Percentiles rank a stretch among this genome's conserved stretches.
Evolutionary conservation across 768 basidiomycete species (phyloP).

Genomic region (Psilocybe subaeruginosa): DNA sequence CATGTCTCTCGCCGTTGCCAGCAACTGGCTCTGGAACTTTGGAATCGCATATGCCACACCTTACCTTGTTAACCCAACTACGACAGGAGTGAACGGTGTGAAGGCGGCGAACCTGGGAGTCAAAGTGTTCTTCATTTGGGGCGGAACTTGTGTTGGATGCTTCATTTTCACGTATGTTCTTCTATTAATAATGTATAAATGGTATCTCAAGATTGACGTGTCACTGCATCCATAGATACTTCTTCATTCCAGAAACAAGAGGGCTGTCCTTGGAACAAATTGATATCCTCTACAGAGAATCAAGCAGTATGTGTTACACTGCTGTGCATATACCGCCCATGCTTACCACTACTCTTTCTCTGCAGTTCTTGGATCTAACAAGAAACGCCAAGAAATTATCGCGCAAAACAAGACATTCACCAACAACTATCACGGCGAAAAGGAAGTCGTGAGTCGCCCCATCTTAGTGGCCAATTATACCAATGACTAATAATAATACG

Average conservation of each 20-base stretch:
- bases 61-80: conserved; percentile 51
- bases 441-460: conserved; percentile 3
- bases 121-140: conserved; percentile 89
- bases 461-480: not conserved
- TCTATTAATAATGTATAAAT: conserved; percentile 29
- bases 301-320: conserved; percentile 26
- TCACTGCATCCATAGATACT: conserved; percentile 6
- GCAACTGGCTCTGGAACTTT: conserved; percentile 74
- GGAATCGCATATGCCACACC: conserved; percentile 66
- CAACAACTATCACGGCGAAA: conserved; percentile 15
- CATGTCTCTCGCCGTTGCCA: conserved; percentile 65
- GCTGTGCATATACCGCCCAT: not conserved
- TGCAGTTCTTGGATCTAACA: conserved; percentile 48
- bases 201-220: conserved; percentile 49
- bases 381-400: conserved; percentile 33
- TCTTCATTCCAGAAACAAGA: conserved; percentile 50
- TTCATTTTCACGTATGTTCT: conserved; percentile 64
- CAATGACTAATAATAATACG: not conserved
- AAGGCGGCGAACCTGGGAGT: conserved; percentile 51
- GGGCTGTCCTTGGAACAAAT: conserved; percentile 83
- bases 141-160: conserved; percentile 62
- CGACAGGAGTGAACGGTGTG: conserved; percentile 19
- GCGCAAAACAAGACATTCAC: conserved; percentile 25
- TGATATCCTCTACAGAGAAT: conserved; percentile 73
- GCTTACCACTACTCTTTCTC: not conserved